Conservation (phyloP, 768 basidiomycete species). For the Kwoniella bestiolae region DNA sequence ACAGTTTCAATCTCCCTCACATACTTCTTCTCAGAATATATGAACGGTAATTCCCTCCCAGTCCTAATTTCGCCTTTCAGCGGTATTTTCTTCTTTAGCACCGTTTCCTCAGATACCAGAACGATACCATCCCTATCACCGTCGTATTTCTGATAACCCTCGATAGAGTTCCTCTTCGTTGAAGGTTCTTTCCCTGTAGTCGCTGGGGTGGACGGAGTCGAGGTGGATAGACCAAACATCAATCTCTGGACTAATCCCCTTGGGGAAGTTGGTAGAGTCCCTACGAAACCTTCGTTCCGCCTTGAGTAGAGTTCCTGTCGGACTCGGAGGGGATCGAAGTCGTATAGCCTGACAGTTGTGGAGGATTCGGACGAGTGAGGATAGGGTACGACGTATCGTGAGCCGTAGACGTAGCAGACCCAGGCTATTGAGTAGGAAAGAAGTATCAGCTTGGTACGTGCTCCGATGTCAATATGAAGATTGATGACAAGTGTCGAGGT, state of each 20-base stretch:
- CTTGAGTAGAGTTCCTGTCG: constrained; percentile 24
- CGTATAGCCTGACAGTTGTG: constrained; percentile 37
- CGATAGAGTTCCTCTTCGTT: neutral
- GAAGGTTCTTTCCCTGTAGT: neutral
- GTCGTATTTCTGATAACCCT: constrained; percentile 4
- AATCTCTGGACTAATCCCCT: constrained; percentile 2
- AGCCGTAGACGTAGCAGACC: constrained; percentile 56
- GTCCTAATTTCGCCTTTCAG: constrained; percentile 27
- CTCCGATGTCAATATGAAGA: neutral
- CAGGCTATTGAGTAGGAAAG: constrained; percentile 35
- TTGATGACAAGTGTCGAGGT: neutral
- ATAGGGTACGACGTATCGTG: constrained; percentile 45
- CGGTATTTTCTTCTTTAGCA: constrained; percentile 17
- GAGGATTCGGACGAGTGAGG: neutral
- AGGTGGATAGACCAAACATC: constrained; percentile 14
- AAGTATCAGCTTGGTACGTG: no score
- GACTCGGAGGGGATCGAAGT: constrained; percentile 51
- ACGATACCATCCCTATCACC: constrained; percentile 34
- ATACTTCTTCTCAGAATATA: constrained; percentile 22
- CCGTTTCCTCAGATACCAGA: constrained; percentile 36
- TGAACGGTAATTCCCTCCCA: constrained; percentile 40
- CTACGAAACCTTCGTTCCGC: constrained; percentile 5
- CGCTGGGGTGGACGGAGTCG: neutral
- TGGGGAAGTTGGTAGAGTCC: neutral
- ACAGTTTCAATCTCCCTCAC: constrained; percentile 26